A percentile compares a stretch with the other conserved stretches of the same genome.
Conservation (phyloP, 768 basidiomycete species). For the Lentinula guzmanii region DNA sequence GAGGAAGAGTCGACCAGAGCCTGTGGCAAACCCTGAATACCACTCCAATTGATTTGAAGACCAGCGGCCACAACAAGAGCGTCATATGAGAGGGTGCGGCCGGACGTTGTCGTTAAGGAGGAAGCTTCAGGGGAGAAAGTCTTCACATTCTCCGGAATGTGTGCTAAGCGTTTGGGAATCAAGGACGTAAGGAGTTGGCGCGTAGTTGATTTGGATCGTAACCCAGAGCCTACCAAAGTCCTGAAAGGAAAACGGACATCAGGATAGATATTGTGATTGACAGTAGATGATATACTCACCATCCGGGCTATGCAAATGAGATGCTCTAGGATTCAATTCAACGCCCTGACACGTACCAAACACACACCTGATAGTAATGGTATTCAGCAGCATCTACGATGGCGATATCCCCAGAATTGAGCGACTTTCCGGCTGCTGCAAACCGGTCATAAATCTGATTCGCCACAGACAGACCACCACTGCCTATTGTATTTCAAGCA, state of each 20-base stretch:
- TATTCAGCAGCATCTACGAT: conserved; percentile 77
- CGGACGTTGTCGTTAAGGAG: conserved; percentile 64
- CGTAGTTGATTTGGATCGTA: conserved; percentile 65
- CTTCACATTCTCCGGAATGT: conserved; percentile 65
- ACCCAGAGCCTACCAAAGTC: conserved; percentile 91
- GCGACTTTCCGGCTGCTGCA: conserved; percentile 55
- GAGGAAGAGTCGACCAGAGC: conserved; percentile 75
- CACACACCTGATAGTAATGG: conserved; percentile 76
- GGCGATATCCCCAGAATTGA: conserved; percentile 74
- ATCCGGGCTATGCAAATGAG: conserved; percentile 63
- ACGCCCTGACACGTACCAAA: neutral
- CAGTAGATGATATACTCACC: conserved; percentile 40
- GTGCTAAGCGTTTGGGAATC: conserved; percentile 68
- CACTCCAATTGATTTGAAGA: conserved; percentile 79
- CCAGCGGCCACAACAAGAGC: conserved; percentile 86
- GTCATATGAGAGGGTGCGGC: conserved; percentile 74
- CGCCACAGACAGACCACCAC: conserved; percentile 76
- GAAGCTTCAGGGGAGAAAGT: conserved; percentile 74
- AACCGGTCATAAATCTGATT: conserved; percentile 86
- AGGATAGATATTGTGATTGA: neutral
- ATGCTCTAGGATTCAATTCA: neutral
- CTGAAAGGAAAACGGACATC: conserved; percentile 29
- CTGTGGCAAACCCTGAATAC: conserved; percentile 62
- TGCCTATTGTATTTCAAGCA: conserved; percentile 40
- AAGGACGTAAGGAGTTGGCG: conserved; percentile 61